Conservation (phyloP, 371 early-diverging fungal species). For the Apophysomyces ossiformis region DNA sequence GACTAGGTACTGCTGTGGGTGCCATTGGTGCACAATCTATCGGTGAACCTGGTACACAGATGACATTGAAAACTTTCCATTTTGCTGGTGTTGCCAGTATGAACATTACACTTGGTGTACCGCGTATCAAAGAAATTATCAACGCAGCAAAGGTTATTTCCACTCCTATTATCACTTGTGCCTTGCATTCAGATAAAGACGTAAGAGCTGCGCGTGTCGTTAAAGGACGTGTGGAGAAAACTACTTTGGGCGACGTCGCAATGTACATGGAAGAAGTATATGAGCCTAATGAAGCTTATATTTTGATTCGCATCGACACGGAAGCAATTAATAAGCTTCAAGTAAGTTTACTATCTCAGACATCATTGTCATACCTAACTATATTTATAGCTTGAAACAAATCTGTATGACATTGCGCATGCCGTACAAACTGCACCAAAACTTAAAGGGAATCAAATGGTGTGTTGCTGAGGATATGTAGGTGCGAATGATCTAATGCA, state of each 20-base stretch:
- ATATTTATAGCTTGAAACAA: slow-evolving; percentile 77
- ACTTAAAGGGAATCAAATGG: slow-evolving; percentile 79
- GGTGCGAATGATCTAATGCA: neutral
- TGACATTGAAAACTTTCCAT: slow-evolving; percentile 99
- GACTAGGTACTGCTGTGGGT: slow-evolving; percentile 85
- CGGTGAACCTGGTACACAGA: slow-evolving; percentile 99
- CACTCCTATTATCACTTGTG: slow-evolving; percentile 94
- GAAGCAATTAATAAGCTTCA: slow-evolving; percentile 77
- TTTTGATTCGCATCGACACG: slow-evolving; percentile 82
- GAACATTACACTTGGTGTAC: slow-evolving; percentile 99
- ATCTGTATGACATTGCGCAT: slow-evolving; percentile 72
- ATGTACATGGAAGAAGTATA: slow-evolving; percentile 94
- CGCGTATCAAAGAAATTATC: slow-evolving; percentile 98
- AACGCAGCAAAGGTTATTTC: slow-evolving; percentile 91
- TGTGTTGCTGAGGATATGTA: slow-evolving; percentile 24
- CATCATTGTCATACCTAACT: neutral
- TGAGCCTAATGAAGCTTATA: slow-evolving; percentile 72
- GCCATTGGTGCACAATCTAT: slow-evolving; percentile 99
- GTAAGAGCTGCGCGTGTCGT: slow-evolving; percentile 90
- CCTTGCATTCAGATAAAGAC: slow-evolving; percentile 68
- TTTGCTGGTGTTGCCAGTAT: slow-evolving; percentile 99
- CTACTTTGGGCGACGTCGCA: slow-evolving; percentile 86
- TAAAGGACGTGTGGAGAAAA: slow-evolving; percentile 94
- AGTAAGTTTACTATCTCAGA: slow-evolving; percentile 25
- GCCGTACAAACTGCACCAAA: slow-evolving; percentile 85